Base-by-base conservation (phyloP, 2,329 filamentous ascomycete genomes). In the Aspergillus fumigatus region DNA sequence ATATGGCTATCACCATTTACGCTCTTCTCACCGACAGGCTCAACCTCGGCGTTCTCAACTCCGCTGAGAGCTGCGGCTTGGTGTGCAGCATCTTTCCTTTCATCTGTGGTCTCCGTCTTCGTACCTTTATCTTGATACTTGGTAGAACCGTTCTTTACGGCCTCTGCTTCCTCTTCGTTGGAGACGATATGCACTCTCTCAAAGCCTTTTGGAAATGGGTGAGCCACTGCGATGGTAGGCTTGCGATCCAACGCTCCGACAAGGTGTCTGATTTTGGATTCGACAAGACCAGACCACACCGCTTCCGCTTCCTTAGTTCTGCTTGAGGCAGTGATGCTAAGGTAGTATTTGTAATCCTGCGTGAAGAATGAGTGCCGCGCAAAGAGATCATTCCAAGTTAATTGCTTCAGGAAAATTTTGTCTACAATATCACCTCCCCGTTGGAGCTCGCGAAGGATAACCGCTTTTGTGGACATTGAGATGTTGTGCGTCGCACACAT, bases 401-500 rank as follows among this genome's bases (percentile, higher is more conserved):
- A 82, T 67, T 88, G 89, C 55, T 89, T 90, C 32, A 82, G 72
- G 75, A 93, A 88, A 59, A 99, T 95, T 64, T 86, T 84, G 60
- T 89, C 86, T 9, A 91, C 86, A 54, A 97, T 88, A 52, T 89
- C 81, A 52, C 87, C 84, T 4, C 88, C 94, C 40, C 90, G 85
- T 61, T 87, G 82, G 21, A 97, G 83, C 70, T 99, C 94, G 49
- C 87, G 83, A 62, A 91, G 84, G 68, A 99, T 92, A 51, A 97
- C 85, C 6, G 84, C 79, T 78, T 92, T 90, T 1, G 92, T 95
- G 1, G 93, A 97, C 62, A 84, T 80, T 3, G 89, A 92, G 59
- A 99, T 88, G 68, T 96, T 97, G 78, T 96, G 94, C 0, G 94
- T 97, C 1, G 94, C 88, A 73, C 94, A 97, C 92, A 97, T 97